Evolutionary conservation across 805 yeast genomes (phyloP).

Genomic region (Candida anglica): DNA sequence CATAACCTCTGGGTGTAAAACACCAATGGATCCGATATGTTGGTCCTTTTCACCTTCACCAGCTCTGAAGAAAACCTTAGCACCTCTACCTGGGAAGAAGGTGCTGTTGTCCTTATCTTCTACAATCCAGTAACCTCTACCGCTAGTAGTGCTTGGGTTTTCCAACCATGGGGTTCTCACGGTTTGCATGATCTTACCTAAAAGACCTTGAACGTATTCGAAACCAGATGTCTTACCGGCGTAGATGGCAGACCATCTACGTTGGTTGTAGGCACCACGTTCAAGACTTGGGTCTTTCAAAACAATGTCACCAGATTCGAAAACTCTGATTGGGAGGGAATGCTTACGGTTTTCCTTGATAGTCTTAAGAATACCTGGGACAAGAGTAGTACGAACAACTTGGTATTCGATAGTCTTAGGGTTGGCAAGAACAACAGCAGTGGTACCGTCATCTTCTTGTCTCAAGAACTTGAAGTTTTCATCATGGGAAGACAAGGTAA

Average conservation of each 20-base stretch:
- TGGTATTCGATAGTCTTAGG: conserved; percentile 97
- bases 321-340: conserved; percentile 88
- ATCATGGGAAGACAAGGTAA: conserved; percentile 93
- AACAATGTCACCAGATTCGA: conserved; percentile 93
- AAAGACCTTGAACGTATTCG: conserved; percentile 88
- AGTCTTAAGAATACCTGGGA: conserved; percentile 94
- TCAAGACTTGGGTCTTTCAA: conserved; percentile 76
- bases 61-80: conserved; percentile 72
- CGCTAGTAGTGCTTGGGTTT: conserved; percentile 43
- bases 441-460: conserved; percentile 64
- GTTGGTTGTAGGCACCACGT: conserved; percentile 86
- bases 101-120: conserved; percentile 63
- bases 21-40: conserved; percentile 84
- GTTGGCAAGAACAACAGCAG: conserved; percentile 86
- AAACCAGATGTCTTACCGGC: conserved; percentile 96
- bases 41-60: conserved; percentile 53
- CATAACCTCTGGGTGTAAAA: conserved; percentile 92
- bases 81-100: conserved; percentile 97
- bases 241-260: conserved; percentile 91
- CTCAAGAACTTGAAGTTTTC: conserved; percentile 91
- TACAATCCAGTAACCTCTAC: conserved; percentile 85
- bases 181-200: conserved; percentile 95
- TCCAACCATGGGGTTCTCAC: conserved; percentile 84
- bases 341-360: conserved; percentile 95
- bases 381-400: conserved; percentile 91